Base-by-base conservation (phyloP, 768 basidiomycete species). In the Rhodotorula paludigena region DNA sequence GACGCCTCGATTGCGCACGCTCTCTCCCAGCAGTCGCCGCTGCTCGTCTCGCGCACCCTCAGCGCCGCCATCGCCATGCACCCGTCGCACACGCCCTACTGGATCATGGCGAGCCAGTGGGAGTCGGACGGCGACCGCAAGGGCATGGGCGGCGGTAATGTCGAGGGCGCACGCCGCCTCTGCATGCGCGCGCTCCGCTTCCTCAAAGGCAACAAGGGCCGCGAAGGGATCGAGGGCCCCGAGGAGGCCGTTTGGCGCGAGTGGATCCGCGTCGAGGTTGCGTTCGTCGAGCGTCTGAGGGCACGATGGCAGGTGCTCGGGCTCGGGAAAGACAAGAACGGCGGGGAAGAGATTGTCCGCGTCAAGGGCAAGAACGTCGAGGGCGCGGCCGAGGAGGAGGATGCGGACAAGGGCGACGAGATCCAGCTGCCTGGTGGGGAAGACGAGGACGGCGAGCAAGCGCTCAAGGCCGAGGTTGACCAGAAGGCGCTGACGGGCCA, bases 401-500 rank as follows among this genome's bases (percentile, higher is more conserved):
- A 69, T 25, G 76, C 75, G 56, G 77, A 77, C 28, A 52, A 16
- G 5, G 63, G 56, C 5, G 49, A 53, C 16, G 55, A 63, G 1
- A 47, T 62, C 16, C 5, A 7, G 2, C 52, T 60, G 8, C 62
- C 53, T 4, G 59, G 63, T 2, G 55, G 45, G 18, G 59, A 10
- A 5, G 57, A 56, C 10, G 61, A 44, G 15, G 64, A 69, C 14
- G 63, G 54, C 30, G 38, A 69, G 32, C 57, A 63, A 63, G 73
- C 64, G 20, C 75, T 75, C 47, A 76, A 77, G 38, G 79, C 77
- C 6, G 70, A 80, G 51, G 80, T 79, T 41, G 82, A 80, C 23
- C 81, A 80, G 45, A 83, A 83, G 55, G 80, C 76, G 6, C 44
- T 63, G 8, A 57, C 81, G 51, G 87, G 87, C 28, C 81, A 88